Conservation (phyloP, 2,329 filamentous ascomycete species). For the Phialemoniopsis sp. region DNA sequence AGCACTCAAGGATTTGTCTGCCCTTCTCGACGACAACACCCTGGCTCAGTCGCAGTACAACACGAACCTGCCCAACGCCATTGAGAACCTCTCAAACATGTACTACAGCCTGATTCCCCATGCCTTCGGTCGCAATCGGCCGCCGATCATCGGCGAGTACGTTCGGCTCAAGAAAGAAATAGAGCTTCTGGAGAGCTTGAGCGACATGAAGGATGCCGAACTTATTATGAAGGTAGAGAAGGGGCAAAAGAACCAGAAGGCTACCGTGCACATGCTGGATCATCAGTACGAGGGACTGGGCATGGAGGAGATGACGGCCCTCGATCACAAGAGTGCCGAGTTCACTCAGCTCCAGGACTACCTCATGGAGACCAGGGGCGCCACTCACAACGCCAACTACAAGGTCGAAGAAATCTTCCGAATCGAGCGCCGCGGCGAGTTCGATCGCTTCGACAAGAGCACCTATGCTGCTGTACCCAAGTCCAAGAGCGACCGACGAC, state of each 20-base stretch:
- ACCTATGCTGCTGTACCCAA: conserved; percentile 33
- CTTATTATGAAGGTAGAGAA: conserved; percentile 69
- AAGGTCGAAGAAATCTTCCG: conserved; percentile 74
- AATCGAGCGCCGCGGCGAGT: conserved; percentile 71
- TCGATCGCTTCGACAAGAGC: conserved; percentile 60
- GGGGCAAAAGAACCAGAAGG: conserved; percentile 40
- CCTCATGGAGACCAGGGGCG: conserved; percentile 60
- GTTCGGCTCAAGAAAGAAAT: conserved; percentile 68
- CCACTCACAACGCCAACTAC: conserved; percentile 60
- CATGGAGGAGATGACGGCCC: conserved; percentile 71
- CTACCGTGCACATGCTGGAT: conserved; percentile 62
- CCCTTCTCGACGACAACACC: conserved; percentile 52
- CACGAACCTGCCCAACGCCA: conserved; percentile 31
- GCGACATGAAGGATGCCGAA: conserved; percentile 79
- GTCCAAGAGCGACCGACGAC: conserved; percentile 57
- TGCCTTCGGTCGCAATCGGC: conserved; percentile 68
- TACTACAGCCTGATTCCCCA: conserved; percentile 85
- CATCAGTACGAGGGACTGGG: conserved; percentile 67
- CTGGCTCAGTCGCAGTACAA: conserved; percentile 40
- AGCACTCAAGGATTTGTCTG: conserved; percentile 70
- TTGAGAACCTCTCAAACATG: conserved; percentile 65
- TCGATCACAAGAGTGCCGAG: conserved; percentile 56
- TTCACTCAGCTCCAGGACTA: conserved; percentile 64
- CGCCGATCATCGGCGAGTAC: conserved; percentile 60
- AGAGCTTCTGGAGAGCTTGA: conserved; percentile 74